phyloP scores from a whole-genome alignment of 169 alveolate genomes.

The Plasmodium cynomolgi region DNA sequence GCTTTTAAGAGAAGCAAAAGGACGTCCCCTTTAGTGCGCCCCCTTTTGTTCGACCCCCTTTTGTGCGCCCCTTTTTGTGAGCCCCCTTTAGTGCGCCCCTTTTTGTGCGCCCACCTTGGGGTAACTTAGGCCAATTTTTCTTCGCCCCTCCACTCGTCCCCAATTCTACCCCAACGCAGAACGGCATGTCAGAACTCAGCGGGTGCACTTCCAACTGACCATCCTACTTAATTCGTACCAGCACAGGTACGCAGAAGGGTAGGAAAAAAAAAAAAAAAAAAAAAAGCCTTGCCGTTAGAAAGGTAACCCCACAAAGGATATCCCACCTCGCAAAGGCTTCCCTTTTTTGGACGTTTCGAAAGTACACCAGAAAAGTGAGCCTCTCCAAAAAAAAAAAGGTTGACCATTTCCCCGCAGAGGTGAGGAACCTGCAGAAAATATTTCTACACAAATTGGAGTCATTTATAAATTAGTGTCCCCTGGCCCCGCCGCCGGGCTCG shows the following conservation, averaged over 20 bases:
- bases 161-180: background rate
- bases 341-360: background rate
- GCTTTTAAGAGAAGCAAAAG: background rate
- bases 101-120: background rate
- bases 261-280: background rate
- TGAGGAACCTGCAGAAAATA: background rate
- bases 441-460: background rate
- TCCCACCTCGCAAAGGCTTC: background rate
- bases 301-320: background rate
- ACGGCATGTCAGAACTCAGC: background rate
- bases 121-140: background rate
- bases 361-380: background rate
- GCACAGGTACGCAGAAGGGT: background rate
- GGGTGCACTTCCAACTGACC: background rate
- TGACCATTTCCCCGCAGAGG: background rate
- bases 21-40: background rate
- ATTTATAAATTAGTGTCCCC: background rate
- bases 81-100: background rate
- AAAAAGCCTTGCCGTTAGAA: background rate
- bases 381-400: background rate
- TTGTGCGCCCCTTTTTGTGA: background rate
- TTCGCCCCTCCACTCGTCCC: background rate
- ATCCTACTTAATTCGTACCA: background rate
- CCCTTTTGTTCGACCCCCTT: no score
- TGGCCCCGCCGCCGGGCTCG: background rate